Conservation (phyloP, 140 eudicot species). For the Senecio squalidus region DNA sequence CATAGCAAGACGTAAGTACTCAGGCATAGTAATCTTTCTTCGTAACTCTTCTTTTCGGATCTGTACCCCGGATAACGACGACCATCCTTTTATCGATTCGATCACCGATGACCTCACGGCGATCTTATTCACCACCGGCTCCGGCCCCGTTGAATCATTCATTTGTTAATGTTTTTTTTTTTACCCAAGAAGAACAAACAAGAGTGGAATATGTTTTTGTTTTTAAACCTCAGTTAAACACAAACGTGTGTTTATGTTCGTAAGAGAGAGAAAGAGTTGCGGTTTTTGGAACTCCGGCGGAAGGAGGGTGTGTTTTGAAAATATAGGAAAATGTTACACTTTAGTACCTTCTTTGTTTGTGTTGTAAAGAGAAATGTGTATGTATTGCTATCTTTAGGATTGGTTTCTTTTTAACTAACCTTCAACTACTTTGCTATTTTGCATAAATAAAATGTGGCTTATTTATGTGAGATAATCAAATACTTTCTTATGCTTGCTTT, state of each 20-base stretch:
- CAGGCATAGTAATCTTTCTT: conserved; percentile 48
- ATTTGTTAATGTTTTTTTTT: neutral
- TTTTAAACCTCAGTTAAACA: neutral
- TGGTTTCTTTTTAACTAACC: too few species aligned
- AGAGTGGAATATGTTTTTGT: conserved; percentile 21
- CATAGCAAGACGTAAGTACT: conserved; percentile 61
- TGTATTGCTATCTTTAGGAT: too few species aligned
- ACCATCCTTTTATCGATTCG: conserved; percentile 60
- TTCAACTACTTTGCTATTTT: too few species aligned
- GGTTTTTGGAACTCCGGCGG: too few species aligned
- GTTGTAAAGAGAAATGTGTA: too few species aligned
- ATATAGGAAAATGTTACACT: too few species aligned
- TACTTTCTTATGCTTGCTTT: too few species aligned
- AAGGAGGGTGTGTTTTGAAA: too few species aligned
- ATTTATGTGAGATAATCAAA: too few species aligned
- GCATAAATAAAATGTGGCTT: too few species aligned
- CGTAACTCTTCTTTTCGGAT: conserved; percentile 47
- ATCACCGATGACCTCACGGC: conserved; percentile 51
- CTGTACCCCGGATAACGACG: conserved; percentile 39
- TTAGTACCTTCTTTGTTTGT: too few species aligned
- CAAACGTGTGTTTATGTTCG: conserved; percentile 4
- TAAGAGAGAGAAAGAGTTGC: too few species aligned
- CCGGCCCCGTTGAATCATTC: conserved; percentile 20
- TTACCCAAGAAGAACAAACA: conserved; percentile 3
- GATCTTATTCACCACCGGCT: conserved; percentile 21